These are phyloP conservation scores for Xerocomellus chrysenteron DNA, from an alignment of 768 basidiomycete species.

Conservation along the genomic window DNA sequence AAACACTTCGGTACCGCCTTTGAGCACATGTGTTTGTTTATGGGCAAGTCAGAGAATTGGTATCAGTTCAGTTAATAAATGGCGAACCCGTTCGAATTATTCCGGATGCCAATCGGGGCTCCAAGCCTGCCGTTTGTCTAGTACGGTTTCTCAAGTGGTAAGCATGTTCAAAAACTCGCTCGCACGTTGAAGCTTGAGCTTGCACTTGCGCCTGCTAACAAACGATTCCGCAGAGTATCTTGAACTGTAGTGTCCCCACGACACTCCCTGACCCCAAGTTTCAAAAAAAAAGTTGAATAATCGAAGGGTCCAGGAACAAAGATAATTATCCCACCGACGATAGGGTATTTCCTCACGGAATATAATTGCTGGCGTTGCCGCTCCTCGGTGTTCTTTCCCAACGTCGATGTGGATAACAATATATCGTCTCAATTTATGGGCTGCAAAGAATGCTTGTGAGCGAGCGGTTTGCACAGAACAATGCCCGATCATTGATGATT, in stretches of 20 bases:
- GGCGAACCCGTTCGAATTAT: background rate
- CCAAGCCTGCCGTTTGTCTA: background rate
- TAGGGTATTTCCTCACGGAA: background rate
- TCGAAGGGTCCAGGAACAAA: background rate
- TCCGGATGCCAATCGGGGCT: background rate
- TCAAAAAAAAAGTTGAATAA: background rate
- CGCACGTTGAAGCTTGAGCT: background rate
- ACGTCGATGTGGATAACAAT: background rate
- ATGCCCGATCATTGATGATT: background rate
- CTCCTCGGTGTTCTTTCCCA: background rate
- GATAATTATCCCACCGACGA: background rate
- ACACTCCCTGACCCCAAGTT: background rate
- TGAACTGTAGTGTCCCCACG: background rate
- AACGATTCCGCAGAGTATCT: background rate
- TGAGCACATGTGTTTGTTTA: background rate
- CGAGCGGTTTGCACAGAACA: background rate
- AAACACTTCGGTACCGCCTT: slow-evolving; percentile 1
- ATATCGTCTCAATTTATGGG: background rate
- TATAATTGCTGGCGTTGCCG: background rate
- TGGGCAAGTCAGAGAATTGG: background rate
- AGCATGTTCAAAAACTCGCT: background rate
- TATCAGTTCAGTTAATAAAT: background rate
- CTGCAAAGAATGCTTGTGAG: background rate
- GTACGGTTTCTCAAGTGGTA: background rate
- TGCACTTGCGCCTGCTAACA: background rate